Evolutionary conservation across 1,284 basidiomycete genomes (phyloP), one percentile per base, ranked within the genome.

Genomic region (Ganoderma lucidum): DNA sequence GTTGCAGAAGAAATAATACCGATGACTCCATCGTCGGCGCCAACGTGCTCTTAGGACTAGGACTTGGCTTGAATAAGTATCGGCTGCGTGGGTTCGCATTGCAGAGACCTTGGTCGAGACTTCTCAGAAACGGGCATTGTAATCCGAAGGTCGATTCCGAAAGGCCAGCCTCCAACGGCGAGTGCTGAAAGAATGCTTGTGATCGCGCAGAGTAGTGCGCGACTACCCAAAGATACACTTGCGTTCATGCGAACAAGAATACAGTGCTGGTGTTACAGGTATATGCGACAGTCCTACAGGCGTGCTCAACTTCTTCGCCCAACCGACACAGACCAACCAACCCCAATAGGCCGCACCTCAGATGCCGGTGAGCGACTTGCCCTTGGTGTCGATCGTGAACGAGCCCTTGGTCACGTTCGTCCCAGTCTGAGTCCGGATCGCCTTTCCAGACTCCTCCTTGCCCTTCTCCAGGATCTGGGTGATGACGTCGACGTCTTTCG

Each of bases 401-500:
- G 83, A 86, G 64, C 88, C 87, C 72, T 83, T 81, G 45, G 79
- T 65, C 6, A 77, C 63, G 69, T 85, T 84, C 51, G 75, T 71
- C 63, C 71, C n/a, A 67, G 73, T 37, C 76, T 19, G 77, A 10
- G 19, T 72, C 60, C 72, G 68, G 70, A 89, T 80, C 10, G 80
- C 82, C 30, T 90, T 87, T 12, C 81, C 81, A 6, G 82, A 67
- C 75, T 93, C 89, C 64, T 84, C 82, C 70, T 81, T 86, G 62
- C 93, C 93, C 65, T 87, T 86, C 78, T 88, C 75, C 66, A 95
- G 82, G 66, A 95, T 84, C 23, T 80, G 77, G 64, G 80, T 77
- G 32, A 93, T 80, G 17, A 92, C 90, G 3, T 93, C 91, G 39
- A 83, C 77, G 63, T 94, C 91, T 67, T 88, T 90, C 74, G 83